Evolutionary conservation across 805 yeast species (phyloP).

Genomic region (Candida ulmi): DNA sequence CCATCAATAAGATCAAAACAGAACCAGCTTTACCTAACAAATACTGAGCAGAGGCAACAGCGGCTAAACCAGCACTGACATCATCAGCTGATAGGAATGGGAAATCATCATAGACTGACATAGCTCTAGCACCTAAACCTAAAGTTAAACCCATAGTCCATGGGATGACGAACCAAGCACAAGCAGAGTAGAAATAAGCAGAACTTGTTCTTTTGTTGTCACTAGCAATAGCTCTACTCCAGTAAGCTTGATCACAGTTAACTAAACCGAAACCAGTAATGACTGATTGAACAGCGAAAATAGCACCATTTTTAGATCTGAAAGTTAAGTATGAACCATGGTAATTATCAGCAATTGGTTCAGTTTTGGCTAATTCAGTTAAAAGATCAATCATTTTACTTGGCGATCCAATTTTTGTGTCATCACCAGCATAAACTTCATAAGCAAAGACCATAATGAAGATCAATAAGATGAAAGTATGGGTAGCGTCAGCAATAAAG

Average conservation of each 20-base stretch:
- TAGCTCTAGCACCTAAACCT: constrained; percentile 34
- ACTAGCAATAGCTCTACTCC: constrained; percentile 41
- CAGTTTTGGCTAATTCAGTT: constrained; percentile 25
- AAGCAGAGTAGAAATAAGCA: constrained; percentile 35
- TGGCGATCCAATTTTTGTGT: constrained; percentile 27
- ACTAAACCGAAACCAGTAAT: constrained; percentile 32
- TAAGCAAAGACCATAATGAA: constrained; percentile 31
- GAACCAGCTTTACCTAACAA: constrained; percentile 40
- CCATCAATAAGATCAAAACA: constrained; percentile 34
- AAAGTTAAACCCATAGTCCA: constrained; percentile 31
- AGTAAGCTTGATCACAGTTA: constrained; percentile 33
- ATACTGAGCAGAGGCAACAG: constrained; percentile 35
- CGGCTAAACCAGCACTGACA: constrained; percentile 32
- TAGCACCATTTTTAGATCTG: constrained; percentile 28
- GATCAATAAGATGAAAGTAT: constrained; percentile 38
- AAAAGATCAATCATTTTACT: constrained; percentile 37
- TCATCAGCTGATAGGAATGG: constrained; percentile 32
- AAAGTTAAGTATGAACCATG: constrained; percentile 33
- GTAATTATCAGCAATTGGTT: constrained; percentile 31
- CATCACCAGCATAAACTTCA: constrained; percentile 9
- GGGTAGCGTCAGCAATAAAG: constrained; percentile 46
- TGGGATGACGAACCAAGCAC: constrained; percentile 37
- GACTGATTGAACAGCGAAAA: constrained; percentile 26
- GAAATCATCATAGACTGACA: constrained; percentile 26
- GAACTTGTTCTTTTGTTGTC: constrained; percentile 26